These are phyloP conservation scores for Vanrija pseudolonga DNA, from an alignment of 1,284 basidiomycete genomes.

Conservation along the genomic window DNA sequence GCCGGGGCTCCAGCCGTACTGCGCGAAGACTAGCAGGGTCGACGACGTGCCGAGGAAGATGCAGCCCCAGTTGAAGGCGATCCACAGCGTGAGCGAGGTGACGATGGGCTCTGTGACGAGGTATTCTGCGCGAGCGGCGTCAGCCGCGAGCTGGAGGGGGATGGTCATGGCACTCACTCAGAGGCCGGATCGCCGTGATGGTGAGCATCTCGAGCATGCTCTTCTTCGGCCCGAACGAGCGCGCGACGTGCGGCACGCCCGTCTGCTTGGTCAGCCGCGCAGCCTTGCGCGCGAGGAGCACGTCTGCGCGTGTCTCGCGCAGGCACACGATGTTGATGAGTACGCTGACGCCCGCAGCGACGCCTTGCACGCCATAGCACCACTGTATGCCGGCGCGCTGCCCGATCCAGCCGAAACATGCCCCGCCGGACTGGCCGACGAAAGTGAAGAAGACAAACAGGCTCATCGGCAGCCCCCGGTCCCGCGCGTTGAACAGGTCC, in stretches of 20 bases:
- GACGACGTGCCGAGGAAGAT: slow-evolving; percentile 40
- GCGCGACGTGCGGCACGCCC: slow-evolving; percentile 40
- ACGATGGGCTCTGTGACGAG: slow-evolving; percentile 53
- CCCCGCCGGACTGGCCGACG: slow-evolving; percentile 30
- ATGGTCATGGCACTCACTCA: slow-evolving; percentile 27
- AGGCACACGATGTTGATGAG: slow-evolving; percentile 39
- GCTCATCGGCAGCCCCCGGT: slow-evolving; percentile 50
- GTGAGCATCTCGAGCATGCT: slow-evolving; percentile 35
- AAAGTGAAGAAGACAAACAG: slow-evolving; percentile 48
- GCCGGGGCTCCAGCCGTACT: slow-evolving; percentile 40
- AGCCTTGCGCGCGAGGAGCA: slow-evolving; percentile 50
- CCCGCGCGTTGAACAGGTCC: slow-evolving; percentile 41
- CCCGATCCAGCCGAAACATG: slow-evolving; percentile 31
- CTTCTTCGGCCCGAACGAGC: slow-evolving; percentile 13
- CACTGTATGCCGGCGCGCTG: slow-evolving; percentile 34
- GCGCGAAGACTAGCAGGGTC: slow-evolving; percentile 32
- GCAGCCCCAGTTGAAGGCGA: slow-evolving; percentile 47
- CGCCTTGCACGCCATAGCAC: slow-evolving; percentile 40
- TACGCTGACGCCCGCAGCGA: slow-evolving; percentile 27
- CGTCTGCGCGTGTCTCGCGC: slow-evolving; percentile 48
- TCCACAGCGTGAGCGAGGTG: slow-evolving; percentile 49
- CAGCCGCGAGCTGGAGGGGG: neutral
- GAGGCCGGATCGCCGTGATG: slow-evolving; percentile 39
- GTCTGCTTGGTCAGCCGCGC: slow-evolving; percentile 44
- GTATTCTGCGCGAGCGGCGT: slow-evolving; percentile 30